Percentiles rank a stretch among this genome's conserved stretches.
phyloP scores from a whole-genome alignment of 768 basidiomycete genomes.

The Rubroboletus satanas region DNA sequence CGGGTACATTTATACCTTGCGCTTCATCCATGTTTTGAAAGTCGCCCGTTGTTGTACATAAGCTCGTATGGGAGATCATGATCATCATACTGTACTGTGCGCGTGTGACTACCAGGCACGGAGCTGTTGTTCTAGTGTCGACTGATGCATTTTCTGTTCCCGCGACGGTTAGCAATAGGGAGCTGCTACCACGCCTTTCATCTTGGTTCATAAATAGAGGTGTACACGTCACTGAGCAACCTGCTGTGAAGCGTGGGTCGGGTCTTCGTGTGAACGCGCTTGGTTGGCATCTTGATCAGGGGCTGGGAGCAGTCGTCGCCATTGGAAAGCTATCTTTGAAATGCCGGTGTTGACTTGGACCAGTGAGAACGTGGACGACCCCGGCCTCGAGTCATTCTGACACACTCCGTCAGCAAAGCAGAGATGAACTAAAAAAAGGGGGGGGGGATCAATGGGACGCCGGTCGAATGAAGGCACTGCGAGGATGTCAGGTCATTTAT shows the following conservation, averaged over 20 bases:
- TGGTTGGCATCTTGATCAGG: neutral
- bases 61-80: neutral
- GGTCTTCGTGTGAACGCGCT: neutral
- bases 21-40: neutral
- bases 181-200: neutral
- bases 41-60: neutral
- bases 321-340: neutral
- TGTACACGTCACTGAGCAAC: neutral
- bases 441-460: neutral
- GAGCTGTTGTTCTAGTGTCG: neutral
- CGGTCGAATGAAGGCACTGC: neutral
- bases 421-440: neutral
- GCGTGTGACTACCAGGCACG: neutral
- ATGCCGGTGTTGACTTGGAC: too few species aligned
- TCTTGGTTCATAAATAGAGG: neutral
- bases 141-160: neutral
- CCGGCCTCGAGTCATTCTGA: too few species aligned
- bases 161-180: neutral
- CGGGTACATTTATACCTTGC: constrained; percentile 8
- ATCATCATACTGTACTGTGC: neutral
- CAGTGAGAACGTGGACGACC: too few species aligned
- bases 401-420: neutral
- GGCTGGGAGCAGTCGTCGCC: neutral
- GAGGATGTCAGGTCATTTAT: neutral
- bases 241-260: neutral